A percentile compares a stretch with the other conserved stretches of the same genome.
These are phyloP conservation scores for Abelmoschus esculentus DNA, from an alignment of 345 rosid species.

Conservation along the genomic window DNA sequence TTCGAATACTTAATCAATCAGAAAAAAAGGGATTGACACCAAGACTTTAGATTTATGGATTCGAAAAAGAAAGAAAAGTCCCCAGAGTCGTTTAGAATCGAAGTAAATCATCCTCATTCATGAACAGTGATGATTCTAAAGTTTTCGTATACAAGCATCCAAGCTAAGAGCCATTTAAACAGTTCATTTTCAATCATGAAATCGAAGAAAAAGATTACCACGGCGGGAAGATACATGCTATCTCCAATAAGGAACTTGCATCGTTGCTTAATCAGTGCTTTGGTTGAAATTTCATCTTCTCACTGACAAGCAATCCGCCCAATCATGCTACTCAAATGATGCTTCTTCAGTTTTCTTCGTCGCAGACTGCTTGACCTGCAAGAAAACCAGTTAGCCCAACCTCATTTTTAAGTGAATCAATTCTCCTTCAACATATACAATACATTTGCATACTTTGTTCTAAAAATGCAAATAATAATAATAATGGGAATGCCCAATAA, in stretches of 20 bases:
- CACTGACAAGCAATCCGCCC: slow-evolving; percentile 19
- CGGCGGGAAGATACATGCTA: not conserved
- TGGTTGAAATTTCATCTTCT: not conserved
- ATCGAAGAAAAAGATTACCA: not conserved
- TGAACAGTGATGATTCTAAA: not conserved
- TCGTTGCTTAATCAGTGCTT: not conserved
- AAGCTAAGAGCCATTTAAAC: not conserved
- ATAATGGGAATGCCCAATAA: no score
- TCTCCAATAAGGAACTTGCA: not conserved
- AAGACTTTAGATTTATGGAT: no score
- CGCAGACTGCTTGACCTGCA: slow-evolving; percentile 57
- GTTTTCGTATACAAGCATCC: not conserved
- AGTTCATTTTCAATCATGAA: not conserved
- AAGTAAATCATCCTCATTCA: not conserved
- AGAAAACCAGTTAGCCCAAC: not conserved
- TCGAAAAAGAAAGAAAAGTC: not conserved
- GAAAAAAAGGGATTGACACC: no score
- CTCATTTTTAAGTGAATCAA: not conserved
- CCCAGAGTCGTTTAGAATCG: not conserved
- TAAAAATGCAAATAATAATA: not conserved
- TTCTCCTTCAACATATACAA: not conserved
- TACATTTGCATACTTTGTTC: not conserved
- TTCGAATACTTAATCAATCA: no score
- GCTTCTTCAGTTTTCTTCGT: slow-evolving; percentile 65
- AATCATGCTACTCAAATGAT: slow-evolving; percentile 26